Conservation (phyloP, 345 rosid genomes). For the Angophora floribunda region DNA sequence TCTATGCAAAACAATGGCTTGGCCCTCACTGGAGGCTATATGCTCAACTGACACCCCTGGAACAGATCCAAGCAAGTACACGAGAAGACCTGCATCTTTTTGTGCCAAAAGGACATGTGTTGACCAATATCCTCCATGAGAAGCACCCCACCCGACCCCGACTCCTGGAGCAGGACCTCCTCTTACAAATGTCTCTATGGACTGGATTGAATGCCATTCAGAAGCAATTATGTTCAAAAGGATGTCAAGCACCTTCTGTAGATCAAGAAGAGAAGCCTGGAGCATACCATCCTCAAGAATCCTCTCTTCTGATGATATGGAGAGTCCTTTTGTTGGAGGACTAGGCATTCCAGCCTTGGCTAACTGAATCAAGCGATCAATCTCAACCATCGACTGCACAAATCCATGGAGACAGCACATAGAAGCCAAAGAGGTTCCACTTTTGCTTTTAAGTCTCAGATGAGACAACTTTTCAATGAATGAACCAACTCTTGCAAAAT, state of each 20-base stretch:
- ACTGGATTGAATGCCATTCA: slow-evolving; percentile 53
- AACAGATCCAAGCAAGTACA: slow-evolving; percentile 41
- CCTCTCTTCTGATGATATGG: slow-evolving; percentile 36
- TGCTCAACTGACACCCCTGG: slow-evolving; percentile 7
- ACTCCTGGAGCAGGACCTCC: slow-evolving; percentile 93
- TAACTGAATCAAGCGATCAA: slow-evolving; percentile 52
- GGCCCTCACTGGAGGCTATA: slow-evolving; percentile 17
- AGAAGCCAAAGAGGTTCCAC: slow-evolving; percentile 57
- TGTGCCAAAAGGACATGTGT: slow-evolving; percentile 48
- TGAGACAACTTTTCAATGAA: slow-evolving; percentile 42
- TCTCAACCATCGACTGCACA: slow-evolving; percentile 22
- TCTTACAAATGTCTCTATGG: slow-evolving; percentile 70
- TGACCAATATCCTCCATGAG: slow-evolving; percentile 92
- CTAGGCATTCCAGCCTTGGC: slow-evolving; percentile 24
- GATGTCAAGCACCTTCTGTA: slow-evolving; percentile 29
- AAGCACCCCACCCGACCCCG: slow-evolving; percentile 91
- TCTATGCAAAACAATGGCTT: slow-evolving; percentile 13
- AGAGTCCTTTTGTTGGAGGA: slow-evolving; percentile 20
- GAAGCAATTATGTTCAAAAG: slow-evolving; percentile 39
- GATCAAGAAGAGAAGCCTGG: slow-evolving; percentile 33
- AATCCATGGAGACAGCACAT: slow-evolving; percentile 64
- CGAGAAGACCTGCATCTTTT: slow-evolving; percentile 48
- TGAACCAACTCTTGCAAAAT: slow-evolving; percentile 22
- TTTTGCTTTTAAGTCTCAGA: slow-evolving; percentile 37
- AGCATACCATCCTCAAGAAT: slow-evolving; percentile 59